Conservation (phyloP, 164 flowering plant species). For the Litsea cubeba region DNA sequence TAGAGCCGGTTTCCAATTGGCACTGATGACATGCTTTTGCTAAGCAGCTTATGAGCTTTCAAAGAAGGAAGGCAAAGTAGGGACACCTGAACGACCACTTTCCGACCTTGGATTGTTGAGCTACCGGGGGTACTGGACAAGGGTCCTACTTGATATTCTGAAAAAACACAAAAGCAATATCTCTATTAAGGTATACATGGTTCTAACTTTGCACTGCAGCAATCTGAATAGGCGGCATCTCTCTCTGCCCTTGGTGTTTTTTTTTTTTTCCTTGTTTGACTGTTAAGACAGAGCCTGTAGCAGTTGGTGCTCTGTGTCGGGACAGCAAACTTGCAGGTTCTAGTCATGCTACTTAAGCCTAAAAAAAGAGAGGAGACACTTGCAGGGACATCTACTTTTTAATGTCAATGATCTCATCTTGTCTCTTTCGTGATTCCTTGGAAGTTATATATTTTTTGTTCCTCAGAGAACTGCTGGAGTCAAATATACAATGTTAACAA, state of each 20-base stretch:
- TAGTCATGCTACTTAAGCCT: too few species aligned
- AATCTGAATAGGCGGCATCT: background rate
- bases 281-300: too few species aligned
- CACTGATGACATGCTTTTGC: slow-evolving; percentile 6
- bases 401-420: too few species aligned
- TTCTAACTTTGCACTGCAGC: slow-evolving; percentile 1
- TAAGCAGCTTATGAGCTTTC: slow-evolving; percentile 86
- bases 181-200: slow-evolving; percentile 71
- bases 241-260: background rate
- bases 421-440: too few species aligned
- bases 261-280: too few species aligned
- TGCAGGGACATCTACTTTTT: too few species aligned
- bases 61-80: slow-evolving; percentile 95
- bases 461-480: too few species aligned
- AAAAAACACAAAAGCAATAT: slow-evolving; percentile 96
- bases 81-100: slow-evolving; percentile 96
- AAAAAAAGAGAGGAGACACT: too few species aligned
- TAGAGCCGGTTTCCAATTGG: background rate
- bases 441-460: too few species aligned
- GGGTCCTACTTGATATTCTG: slow-evolving; percentile 85
- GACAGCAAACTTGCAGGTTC: too few species aligned
- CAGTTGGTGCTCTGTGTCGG: too few species aligned
- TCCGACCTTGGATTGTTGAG: slow-evolving; percentile 93
- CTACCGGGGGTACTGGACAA: slow-evolving; percentile 98
- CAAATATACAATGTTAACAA: too few species aligned